Conservation (phyloP, 1,284 basidiomycete genomes). For the Cronartium quercuum region DNA sequence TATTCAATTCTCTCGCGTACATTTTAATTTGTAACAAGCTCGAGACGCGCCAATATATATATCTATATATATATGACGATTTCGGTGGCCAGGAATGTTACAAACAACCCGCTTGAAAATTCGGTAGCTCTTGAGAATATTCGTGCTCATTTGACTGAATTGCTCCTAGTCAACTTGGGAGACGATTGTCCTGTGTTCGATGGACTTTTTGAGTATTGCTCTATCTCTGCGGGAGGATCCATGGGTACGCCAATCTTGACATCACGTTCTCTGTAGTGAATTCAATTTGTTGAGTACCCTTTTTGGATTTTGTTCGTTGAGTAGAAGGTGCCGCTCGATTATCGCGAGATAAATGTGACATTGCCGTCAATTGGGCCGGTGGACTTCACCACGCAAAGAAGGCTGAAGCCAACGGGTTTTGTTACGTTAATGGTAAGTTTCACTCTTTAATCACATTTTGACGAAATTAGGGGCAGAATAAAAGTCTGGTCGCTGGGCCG, state of each 20-base stretch:
- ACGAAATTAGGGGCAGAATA: no score
- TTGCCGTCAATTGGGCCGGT: conserved; percentile 97
- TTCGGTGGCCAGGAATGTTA: conserved; percentile 39
- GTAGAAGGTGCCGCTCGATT: conserved; percentile 91
- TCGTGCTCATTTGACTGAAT: conserved; percentile 17
- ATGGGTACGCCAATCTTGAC: conserved; percentile 66
- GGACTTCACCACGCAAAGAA: conserved; percentile 98
- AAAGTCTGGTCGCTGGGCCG: no score
- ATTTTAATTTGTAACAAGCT: not conserved
- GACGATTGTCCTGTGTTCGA: conserved; percentile 99
- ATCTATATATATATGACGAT: conserved; percentile 38
- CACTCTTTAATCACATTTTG: conserved; percentile 22
- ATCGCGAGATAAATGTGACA: conserved; percentile 95
- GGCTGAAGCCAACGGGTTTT: conserved; percentile 96
- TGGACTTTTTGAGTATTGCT: conserved; percentile 95
- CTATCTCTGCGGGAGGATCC: conserved; percentile 94
- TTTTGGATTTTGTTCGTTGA: not conserved
- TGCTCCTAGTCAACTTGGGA: conserved; percentile 68
- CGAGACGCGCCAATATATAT: not conserved
- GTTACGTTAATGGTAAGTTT: conserved; percentile 83
- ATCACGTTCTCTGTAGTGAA: not conserved
- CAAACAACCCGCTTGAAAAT: not conserved
- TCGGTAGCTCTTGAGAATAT: not conserved
- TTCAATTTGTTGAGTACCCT: not conserved
- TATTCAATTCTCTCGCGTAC: not conserved